Conservation (phyloP, 805 yeast genomes). For the Yarrowia yakushimensis region DNA sequence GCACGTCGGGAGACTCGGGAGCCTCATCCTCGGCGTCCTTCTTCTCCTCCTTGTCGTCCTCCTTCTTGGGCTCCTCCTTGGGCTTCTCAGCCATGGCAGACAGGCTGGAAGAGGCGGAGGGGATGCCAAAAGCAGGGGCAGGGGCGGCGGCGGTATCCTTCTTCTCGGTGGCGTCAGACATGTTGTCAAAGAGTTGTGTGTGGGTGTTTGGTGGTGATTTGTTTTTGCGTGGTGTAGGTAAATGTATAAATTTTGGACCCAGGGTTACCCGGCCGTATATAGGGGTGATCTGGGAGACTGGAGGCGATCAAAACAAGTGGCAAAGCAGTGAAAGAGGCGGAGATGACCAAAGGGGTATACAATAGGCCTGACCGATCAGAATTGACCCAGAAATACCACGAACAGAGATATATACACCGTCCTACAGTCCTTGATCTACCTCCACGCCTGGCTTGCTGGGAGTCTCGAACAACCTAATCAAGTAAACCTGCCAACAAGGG, state of each 20-base stretch:
- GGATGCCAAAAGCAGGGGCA: slow-evolving; percentile 1
- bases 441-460: slow-evolving; percentile 15
- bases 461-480: slow-evolving; percentile 6
- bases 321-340: background rate
- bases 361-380: background rate
- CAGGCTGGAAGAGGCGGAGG: slow-evolving; percentile 12
- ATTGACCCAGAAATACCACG: background rate
- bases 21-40: slow-evolving; percentile 55
- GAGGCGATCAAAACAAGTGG: background rate
- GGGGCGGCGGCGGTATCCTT: slow-evolving; percentile 26
- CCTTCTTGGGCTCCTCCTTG: slow-evolving; percentile 48
- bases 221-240: slow-evolving; percentile 7
- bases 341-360: background rate
- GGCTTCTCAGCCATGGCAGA: slow-evolving; percentile 47
- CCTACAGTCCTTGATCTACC: background rate
- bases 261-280: slow-evolving; percentile 7
- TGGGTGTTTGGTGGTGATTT: slow-evolving; percentile 16
- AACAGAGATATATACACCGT: no score
- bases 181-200: slow-evolving; percentile 3
- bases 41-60: slow-evolving; percentile 34
- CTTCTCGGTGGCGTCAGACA: slow-evolving; percentile 24
- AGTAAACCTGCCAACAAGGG: slow-evolving; percentile 2
- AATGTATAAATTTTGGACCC: background rate
- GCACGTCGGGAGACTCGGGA: slow-evolving; percentile 76
- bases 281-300: background rate